These are phyloP conservation scores for Exophiala oligosperma DNA, from an alignment of 2,329 filamentous ascomycete species.

Conservation along the genomic window DNA sequence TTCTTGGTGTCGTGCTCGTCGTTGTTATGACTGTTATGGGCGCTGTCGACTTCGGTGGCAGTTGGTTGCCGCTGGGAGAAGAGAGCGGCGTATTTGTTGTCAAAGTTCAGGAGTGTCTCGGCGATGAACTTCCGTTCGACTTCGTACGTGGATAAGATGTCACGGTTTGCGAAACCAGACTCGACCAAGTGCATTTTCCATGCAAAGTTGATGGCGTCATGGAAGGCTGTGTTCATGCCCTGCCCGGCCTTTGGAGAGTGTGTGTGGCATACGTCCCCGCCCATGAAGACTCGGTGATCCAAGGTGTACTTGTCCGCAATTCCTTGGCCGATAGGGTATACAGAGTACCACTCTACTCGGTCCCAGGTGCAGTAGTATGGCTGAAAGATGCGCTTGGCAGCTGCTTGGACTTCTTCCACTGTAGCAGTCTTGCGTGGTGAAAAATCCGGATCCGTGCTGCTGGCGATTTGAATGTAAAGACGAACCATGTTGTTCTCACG, in stretches of 20 bases:
- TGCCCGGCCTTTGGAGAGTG: conserved; percentile 66
- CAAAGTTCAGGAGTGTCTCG: conserved; percentile 80
- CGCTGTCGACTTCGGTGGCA: conserved; percentile 69
- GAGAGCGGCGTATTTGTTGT: conserved; percentile 84
- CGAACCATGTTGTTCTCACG: conserved; percentile 52
- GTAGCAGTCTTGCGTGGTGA: conserved; percentile 62
- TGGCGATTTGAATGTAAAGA: conserved; percentile 59
- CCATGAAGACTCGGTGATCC: conserved; percentile 66
- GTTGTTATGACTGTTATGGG: conserved; percentile 38
- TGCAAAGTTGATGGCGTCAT: conserved; percentile 77
- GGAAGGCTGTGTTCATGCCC: conserved; percentile 63
- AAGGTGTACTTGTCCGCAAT: conserved; percentile 65
- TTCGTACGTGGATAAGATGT: conserved; percentile 81
- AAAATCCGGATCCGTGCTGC: conserved; percentile 62
- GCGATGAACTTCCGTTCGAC: conserved; percentile 81
- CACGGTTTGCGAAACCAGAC: conserved; percentile 72
- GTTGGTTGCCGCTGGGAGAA: conserved; percentile 79
- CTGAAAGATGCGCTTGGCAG: conserved; percentile 59
- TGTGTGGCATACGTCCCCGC: conserved; percentile 65
- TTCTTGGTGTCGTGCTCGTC: conserved; percentile 57
- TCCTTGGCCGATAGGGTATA: conserved; percentile 66
- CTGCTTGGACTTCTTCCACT: conserved; percentile 58
- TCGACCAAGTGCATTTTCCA: conserved; percentile 97
- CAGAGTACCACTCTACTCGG: conserved; percentile 65
- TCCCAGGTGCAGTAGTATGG: conserved; percentile 65